Evolutionary conservation across 306 rosid genomes (phyloP).

Genomic region (Vigna mungo): DNA sequence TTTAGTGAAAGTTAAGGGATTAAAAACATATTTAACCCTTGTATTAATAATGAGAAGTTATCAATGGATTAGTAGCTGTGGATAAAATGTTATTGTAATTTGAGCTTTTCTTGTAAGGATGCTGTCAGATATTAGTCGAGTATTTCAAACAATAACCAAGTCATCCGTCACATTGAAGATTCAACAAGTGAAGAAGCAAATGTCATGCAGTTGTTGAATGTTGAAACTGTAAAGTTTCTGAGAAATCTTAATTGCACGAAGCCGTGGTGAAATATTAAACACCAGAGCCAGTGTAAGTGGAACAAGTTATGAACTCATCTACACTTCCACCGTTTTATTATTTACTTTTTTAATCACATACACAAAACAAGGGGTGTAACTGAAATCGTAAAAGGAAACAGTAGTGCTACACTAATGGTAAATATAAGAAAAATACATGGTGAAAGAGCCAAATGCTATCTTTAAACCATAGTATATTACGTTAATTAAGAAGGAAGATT

Average conservation of each 20-base stretch:
- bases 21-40: too few species aligned
- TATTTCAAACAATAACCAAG: neutral
- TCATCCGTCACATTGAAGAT: neutral
- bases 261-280: neutral
- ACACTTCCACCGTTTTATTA: neutral
- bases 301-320: neutral
- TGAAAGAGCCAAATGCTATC: slow-evolving; percentile 5
- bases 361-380: neutral
- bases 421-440: neutral
- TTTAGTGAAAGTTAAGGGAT: too few species aligned
- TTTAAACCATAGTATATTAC: neutral
- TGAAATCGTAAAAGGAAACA: neutral
- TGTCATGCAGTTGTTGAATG: neutral
- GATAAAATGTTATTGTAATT: too few species aligned
- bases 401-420: neutral
- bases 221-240: neutral
- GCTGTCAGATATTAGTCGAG: neutral
- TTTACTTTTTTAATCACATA: slow-evolving; percentile 11
- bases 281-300: neutral
- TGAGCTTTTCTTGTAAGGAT: too few species aligned
- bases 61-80: too few species aligned
- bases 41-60: too few species aligned
- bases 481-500: neutral
- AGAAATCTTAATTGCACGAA: slow-evolving; percentile 1
- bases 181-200: slow-evolving; percentile 13